These are phyloP conservation scores for Colletotrichum orbiculare DNA, from an alignment of 2,329 filamentous ascomycete genomes.

Conservation along the genomic window DNA sequence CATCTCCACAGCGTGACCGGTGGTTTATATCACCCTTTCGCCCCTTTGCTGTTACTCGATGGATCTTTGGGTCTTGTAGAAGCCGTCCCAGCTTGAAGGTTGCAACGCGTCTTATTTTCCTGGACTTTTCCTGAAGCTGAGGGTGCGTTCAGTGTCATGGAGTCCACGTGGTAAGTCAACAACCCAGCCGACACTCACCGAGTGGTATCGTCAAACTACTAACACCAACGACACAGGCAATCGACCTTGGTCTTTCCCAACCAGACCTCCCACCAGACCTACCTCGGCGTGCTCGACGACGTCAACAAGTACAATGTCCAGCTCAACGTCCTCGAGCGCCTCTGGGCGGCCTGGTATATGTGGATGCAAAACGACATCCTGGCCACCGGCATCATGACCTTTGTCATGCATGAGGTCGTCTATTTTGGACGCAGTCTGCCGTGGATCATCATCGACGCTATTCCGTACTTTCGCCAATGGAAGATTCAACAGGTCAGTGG, in stretches of 20 bases:
- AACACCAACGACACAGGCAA: conserved; percentile 53
- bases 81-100: conserved; percentile 1
- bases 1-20: conserved; percentile 2
- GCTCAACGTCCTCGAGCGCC: conserved; percentile 85
- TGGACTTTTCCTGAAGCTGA: background rate
- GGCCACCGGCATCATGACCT: conserved; percentile 97
- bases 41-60: background rate
- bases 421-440: conserved; percentile 94
- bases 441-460: conserved; percentile 90
- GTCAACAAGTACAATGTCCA: conserved; percentile 81
- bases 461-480: conserved; percentile 91
- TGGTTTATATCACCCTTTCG: conserved; percentile 12
- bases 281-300: conserved; percentile 70
- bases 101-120: too few relatives aligned
- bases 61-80: background rate
- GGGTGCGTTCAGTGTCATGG: conserved; percentile 13
- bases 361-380: conserved; percentile 98
- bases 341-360: conserved; percentile 97
- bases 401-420: conserved; percentile 90
- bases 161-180: conserved; percentile 25
- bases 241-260: conserved; percentile 57
- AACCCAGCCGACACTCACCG: background rate
- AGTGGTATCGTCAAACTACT: conserved; percentile 1
- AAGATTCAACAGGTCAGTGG: conserved; percentile 86
- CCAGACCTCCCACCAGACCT: conserved; percentile 61